These are phyloP conservation scores for Lophiotrema nucula DNA, from an alignment of 495 filamentous ascomycete species.

Conservation along the genomic window DNA sequence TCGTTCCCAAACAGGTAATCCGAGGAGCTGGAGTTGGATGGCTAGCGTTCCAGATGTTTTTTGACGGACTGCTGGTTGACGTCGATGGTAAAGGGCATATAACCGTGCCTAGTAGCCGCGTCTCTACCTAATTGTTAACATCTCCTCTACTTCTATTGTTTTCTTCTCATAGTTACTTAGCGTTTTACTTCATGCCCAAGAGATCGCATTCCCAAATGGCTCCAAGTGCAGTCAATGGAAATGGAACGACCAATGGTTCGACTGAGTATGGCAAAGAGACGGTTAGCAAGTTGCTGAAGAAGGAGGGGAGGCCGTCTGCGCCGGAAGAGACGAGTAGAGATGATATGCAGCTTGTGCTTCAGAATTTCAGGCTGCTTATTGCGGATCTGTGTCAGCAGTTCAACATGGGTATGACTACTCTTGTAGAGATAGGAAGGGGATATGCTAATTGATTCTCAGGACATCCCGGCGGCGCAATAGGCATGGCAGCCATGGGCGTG, in stretches of 20 bases:
- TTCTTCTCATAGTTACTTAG: too few species aligned
- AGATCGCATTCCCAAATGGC: too few species aligned
- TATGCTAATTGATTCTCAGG: background rate
- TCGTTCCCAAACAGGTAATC: too few species aligned
- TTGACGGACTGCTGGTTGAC: too few species aligned
- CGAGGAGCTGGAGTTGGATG: too few species aligned
- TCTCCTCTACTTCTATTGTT: too few species aligned
- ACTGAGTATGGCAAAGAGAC: background rate
- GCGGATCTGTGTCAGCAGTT: slow-evolving; percentile 62
- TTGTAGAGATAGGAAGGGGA: background rate
- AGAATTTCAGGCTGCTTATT: slow-evolving; percentile 54
- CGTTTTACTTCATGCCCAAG: too few species aligned
- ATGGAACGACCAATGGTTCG: background rate
- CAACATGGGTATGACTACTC: slow-evolving; percentile 42
- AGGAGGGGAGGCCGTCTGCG: background rate
- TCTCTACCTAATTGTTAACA: too few species aligned
- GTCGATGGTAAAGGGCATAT: too few species aligned
- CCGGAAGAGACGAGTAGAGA: background rate
- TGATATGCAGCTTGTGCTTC: slow-evolving; percentile 44
- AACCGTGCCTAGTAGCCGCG: too few species aligned
- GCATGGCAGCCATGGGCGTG: slow-evolving; percentile 56
- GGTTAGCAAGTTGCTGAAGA: background rate
- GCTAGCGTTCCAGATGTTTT: too few species aligned
- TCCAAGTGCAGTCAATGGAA: too few species aligned
- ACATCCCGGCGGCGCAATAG: slow-evolving; percentile 48